These are phyloP conservation scores for Claviceps humidiphila DNA, from an alignment of 2,329 filamentous ascomycete genomes.

Conservation along the genomic window DNA sequence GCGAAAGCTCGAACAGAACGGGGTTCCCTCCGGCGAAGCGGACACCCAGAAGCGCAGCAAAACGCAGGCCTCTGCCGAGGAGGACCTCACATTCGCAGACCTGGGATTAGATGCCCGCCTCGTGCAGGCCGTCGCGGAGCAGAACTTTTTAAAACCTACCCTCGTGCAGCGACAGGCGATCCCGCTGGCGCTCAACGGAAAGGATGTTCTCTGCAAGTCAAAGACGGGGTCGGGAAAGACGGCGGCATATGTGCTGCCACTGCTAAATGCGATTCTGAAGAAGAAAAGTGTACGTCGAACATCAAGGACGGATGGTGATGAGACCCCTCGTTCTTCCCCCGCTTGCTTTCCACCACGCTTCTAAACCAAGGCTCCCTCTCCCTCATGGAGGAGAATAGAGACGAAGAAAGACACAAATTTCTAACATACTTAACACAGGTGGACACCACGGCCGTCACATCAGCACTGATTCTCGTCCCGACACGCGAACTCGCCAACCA, in stretches of 20 bases:
- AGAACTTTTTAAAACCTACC: slow-evolving; percentile 79
- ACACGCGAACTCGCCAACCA: slow-evolving; percentile 91
- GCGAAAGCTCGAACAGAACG: slow-evolving; percentile 45
- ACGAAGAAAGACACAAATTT: not conserved
- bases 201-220: slow-evolving; percentile 81
- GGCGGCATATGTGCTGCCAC: slow-evolving; percentile 81
- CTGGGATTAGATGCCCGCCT: slow-evolving; percentile 75
- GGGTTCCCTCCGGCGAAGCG: slow-evolving; percentile 28
- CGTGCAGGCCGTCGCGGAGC: slow-evolving; percentile 71
- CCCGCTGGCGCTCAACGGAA: slow-evolving; percentile 72
- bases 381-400: too few relatives aligned
- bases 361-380: too few relatives aligned
- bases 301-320: too few relatives aligned
- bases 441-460: slow-evolving; percentile 41
- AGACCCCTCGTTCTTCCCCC: too few relatives aligned
- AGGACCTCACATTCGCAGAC: slow-evolving; percentile 51
- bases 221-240: slow-evolving; percentile 97
- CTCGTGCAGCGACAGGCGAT: slow-evolving; percentile 78
- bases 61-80: slow-evolving; percentile 19
- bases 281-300: slow-evolving; percentile 47
- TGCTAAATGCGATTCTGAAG: slow-evolving; percentile 73
- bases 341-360: too few relatives aligned
- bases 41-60: slow-evolving; percentile 11
- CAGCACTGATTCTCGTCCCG: slow-evolving; percentile 81
- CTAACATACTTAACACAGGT: slow-evolving; percentile 21